Conservation (phyloP, 768 basidiomycete genomes). For the Gymnopilus junonius region DNA sequence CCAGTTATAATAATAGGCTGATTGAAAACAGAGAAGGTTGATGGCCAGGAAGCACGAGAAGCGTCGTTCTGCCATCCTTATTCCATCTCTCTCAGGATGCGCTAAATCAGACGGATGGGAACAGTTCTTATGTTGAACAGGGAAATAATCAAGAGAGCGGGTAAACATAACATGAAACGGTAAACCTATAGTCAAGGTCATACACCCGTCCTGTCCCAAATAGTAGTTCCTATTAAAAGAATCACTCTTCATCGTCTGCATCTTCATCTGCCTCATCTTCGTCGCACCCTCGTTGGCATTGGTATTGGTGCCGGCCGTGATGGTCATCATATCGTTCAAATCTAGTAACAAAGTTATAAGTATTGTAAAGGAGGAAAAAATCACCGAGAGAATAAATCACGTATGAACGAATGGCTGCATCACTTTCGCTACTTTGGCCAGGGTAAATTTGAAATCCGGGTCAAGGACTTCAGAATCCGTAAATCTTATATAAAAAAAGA, state of each 20-base stretch:
- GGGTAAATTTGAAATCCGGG: constrained; percentile 65
- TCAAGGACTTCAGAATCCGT: constrained; percentile 73
- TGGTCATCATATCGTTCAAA: constrained; percentile 77
- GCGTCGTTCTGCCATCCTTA: not conserved
- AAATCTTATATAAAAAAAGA: no score
- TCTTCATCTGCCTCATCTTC: constrained; percentile 22
- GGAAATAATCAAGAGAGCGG: not conserved
- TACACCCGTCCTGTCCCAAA: no score
- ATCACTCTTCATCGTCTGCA: constrained; percentile 5
- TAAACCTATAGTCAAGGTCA: no score
- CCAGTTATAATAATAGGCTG: not conserved
- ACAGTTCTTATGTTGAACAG: not conserved
- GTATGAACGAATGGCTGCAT: constrained; percentile 81
- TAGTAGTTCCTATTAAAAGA: not conserved
- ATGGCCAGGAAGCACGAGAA: not conserved
- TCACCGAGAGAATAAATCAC: constrained; percentile 45
- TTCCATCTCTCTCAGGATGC: not conserved
- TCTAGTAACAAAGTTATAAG: no score
- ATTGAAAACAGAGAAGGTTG: not conserved
- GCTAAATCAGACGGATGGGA: not conserved
- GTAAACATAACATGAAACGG: not conserved
- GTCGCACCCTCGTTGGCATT: constrained; percentile 27
- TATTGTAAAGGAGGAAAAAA: no score
- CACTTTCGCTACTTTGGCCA: constrained; percentile 57
- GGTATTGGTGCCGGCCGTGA: constrained; percentile 41